phyloP scores from a whole-genome alignment of 371 early-diverging fungal genomes.

The Apophysomyces ossiformis region DNA sequence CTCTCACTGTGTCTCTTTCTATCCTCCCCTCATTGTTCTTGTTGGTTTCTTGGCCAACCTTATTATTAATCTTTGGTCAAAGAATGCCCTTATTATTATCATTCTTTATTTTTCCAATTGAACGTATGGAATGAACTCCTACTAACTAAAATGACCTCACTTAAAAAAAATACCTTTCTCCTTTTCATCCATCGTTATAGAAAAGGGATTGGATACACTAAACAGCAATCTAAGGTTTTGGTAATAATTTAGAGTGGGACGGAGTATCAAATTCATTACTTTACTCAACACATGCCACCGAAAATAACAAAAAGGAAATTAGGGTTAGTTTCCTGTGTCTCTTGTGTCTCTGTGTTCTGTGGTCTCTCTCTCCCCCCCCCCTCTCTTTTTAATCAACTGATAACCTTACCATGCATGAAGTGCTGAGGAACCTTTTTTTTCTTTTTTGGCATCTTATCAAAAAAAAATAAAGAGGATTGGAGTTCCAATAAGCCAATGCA shows the following conservation, averaged over 20 bases:
- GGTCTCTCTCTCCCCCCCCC: too few relatives aligned
- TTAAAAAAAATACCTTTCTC: not conserved
- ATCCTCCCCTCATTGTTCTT: constrained; percentile 7
- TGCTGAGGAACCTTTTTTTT: constrained; percentile 19
- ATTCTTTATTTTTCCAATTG: constrained; percentile 12
- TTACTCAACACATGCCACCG: constrained; percentile 48
- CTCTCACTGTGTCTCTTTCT: too few relatives aligned
- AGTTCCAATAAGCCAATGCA: constrained; percentile 40
- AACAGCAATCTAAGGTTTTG: too few relatives aligned
- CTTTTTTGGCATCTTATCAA: constrained; percentile 30
- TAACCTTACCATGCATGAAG: constrained; percentile 40
- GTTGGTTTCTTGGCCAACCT: constrained; percentile 12
- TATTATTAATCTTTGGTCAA: constrained; percentile 4
- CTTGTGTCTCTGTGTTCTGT: too few relatives aligned
- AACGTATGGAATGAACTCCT: constrained; percentile 32
- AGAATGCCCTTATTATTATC: constrained; percentile 1
- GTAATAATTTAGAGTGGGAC: not conserved
- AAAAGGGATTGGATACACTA: constrained; percentile 25
- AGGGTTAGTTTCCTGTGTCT: constrained; percentile 3
- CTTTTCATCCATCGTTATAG: constrained; percentile 18
- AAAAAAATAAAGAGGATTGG: constrained; percentile 40
- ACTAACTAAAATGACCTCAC: constrained; percentile 23
- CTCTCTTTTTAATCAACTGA: constrained; percentile 9
- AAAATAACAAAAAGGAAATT: not conserved
- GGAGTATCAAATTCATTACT: not conserved